Evolutionary conservation across 2,329 filamentous ascomycete species (phyloP), one percentile per base, ranked within the genome.

Genomic region (Ophiostoma perfectum): DNA sequence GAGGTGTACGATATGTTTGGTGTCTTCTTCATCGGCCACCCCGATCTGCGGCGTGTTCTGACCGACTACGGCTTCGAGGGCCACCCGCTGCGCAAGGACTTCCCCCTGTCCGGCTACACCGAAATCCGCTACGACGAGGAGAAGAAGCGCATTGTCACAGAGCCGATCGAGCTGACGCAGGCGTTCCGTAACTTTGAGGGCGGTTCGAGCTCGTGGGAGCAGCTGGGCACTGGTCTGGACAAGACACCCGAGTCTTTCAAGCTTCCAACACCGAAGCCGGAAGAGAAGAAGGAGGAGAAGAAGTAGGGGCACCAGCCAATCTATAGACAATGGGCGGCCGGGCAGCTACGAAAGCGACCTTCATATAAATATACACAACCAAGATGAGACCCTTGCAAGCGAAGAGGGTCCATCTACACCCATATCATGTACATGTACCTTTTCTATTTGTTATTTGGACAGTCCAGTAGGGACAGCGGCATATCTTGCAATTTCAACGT

Each of bases 21-120:
- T 72, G 93, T 99, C 73, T 97, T 98, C 84, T 99, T 99, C 81
- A 85, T 90, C 67, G 92, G 90, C 71, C 95, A 99, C 82, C 95
- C 95, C 52, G 96, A 99, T 81, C 84, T 99, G 74, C 88, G 95
- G 78, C 88, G 95, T 74, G 98, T 99, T 82, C 96, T 99, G 94
- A 99, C 95, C 73, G 95, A 99, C 79, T 99, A 99, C 79, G 95
- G 95, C 67, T 99, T 99, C 77, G 96, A 99, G 79, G 95, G 95
- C 67, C 95, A 99, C 81, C 95, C 95, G 58, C 82, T 99, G 77
- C 88, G 96, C 77, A 99, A 99, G 83, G 95, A 99, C 78, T 99
- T 99, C 83, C 95, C 95, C 36, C 82, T 99, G 78, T 97, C 95
- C 2, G 95, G 95, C 64, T 99, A 99, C 83, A 99, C 95, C 45